Evolutionary conservation across 306 rosid genomes (phyloP), one percentile per base, ranked within the genome.

Genomic region (Quercus mongolica): DNA sequence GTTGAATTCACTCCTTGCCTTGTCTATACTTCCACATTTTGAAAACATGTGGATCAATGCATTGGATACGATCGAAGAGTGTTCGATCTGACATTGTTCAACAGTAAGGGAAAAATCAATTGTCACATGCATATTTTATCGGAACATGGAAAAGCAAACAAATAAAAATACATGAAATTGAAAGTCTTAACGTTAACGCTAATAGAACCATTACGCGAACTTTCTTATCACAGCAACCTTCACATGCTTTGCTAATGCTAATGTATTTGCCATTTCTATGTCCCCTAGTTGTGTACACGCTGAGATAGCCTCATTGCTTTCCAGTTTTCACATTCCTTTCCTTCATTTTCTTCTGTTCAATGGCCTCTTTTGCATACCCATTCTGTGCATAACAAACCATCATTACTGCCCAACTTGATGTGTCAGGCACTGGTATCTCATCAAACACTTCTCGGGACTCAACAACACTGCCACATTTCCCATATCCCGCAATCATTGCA

Each of bases 401-500:
- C 97, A 88, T 86, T 79, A 89, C 93, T 18, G 97, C 92, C 80
- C 88, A 90, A 82, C 87, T 63, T 18, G 86, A 84, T 10, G 86
- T 78, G 75, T 83, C 85, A 5, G 7, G 69, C 68, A 70, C 59
- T 5, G 55, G 56, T 79, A 88, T 82, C 64, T 75, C 87, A 64
- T 82, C 79, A 68, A 93, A 91, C 68, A 91, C 78, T 63, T 83
- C 77, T 83, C 72, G 69, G 2, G 98, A 88, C 70, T 85, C 87
- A 23, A 6, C 76, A 63, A 91, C 91, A 21, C 83, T 72, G 28
- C 93, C 89, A 46, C 81, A 56, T 78, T 89, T 93, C 69, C 91
- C 97, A 82, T 88, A 88, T 67, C 97, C 97, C 1, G 93, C 88
- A n/a, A 93, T 85, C 94, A 90, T 87, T 61, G 98, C 90, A 79